Evolutionary conservation across 1,284 basidiomycete species (phyloP).

Genomic region (Trichosporon faecale): DNA sequence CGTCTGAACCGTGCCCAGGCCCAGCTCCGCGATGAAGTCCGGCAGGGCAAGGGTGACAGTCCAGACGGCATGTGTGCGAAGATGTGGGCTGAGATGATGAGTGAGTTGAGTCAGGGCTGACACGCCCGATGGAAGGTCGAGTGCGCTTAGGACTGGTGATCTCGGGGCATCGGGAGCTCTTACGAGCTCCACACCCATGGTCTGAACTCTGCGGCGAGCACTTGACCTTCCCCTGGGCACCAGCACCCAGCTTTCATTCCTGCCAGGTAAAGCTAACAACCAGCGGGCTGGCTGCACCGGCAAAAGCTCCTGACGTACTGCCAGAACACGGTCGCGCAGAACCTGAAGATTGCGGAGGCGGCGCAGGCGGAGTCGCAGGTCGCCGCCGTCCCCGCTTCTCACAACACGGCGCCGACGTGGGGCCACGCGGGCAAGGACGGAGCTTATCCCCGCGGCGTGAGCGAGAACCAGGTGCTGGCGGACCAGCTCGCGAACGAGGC

Average conservation of each 20-base stretch:
- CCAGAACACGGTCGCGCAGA: constrained; percentile 62
- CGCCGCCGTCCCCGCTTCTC: constrained; percentile 13
- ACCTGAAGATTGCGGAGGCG: background rate
- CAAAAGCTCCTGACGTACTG: constrained; percentile 77
- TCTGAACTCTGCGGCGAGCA: no score
- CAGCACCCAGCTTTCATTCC: no score
- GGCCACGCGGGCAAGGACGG: constrained; percentile 24
- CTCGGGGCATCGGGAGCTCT: no score
- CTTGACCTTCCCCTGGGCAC: no score
- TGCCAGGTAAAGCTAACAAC: background rate
- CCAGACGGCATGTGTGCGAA: constrained; percentile 65
- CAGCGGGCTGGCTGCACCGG: constrained; percentile 79
- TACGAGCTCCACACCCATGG: no score
- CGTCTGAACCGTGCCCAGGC: constrained; percentile 78
- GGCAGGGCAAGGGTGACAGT: constrained; percentile 41
- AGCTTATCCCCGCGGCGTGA: constrained; percentile 59
- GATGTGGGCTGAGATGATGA: constrained; percentile 77
- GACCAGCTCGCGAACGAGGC: constrained; percentile 75
- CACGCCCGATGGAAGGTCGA: no score
- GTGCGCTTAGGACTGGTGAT: no score
- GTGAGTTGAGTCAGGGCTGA: constrained; percentile 58
- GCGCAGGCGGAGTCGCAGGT: constrained; percentile 12
- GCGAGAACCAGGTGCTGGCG: constrained; percentile 72
- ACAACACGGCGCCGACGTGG: background rate
- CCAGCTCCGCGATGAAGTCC: constrained; percentile 63